Evolutionary conservation across 495 filamentous ascomycete genomes (phyloP).

Genomic region (Cercophora samala): DNA sequence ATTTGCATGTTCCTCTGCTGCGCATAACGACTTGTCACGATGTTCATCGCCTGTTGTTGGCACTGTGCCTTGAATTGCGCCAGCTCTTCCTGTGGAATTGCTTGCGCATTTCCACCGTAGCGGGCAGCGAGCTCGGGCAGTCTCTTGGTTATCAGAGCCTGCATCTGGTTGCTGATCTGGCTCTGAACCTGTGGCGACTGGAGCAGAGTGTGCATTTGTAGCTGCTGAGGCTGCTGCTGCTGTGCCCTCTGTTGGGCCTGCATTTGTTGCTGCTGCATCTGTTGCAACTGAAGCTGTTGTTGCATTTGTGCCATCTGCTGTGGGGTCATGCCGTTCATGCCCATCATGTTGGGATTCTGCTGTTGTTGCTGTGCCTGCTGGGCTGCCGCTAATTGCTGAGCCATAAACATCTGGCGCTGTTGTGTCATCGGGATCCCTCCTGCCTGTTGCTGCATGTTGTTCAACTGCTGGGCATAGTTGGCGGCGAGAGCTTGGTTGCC

Average conservation of each 20-base stretch:
- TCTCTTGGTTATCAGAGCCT: not conserved
- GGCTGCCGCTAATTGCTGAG: conserved; percentile 37
- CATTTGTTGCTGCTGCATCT: not conserved
- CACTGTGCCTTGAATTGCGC: not conserved
- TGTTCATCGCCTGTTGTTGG: not conserved
- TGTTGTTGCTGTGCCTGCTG: no score
- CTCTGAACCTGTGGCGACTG: not conserved
- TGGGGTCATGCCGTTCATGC: not conserved
- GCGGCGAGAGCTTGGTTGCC: conserved; percentile 25
- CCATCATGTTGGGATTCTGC: not conserved
- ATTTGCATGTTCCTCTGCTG: not conserved
- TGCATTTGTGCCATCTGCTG: conserved; percentile 26
- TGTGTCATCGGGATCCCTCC: conserved; percentile 22
- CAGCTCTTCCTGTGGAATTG: not conserved
- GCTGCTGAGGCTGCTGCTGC: conserved; percentile 36
- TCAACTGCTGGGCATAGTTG: conserved; percentile 35
- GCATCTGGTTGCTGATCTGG: not conserved
- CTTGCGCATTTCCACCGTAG: not conserved
- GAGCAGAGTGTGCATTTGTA: conserved; percentile 23
- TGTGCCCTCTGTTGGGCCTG: not conserved
- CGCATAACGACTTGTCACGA: not conserved
- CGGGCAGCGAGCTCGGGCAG: not conserved
- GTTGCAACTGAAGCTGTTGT: not conserved
- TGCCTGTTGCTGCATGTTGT: conserved; percentile 33
- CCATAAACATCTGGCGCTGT: conserved; percentile 12